Conservation (phyloP, 192 early-diverging fungal genomes). For the Polychytrium aggregatum region DNA sequence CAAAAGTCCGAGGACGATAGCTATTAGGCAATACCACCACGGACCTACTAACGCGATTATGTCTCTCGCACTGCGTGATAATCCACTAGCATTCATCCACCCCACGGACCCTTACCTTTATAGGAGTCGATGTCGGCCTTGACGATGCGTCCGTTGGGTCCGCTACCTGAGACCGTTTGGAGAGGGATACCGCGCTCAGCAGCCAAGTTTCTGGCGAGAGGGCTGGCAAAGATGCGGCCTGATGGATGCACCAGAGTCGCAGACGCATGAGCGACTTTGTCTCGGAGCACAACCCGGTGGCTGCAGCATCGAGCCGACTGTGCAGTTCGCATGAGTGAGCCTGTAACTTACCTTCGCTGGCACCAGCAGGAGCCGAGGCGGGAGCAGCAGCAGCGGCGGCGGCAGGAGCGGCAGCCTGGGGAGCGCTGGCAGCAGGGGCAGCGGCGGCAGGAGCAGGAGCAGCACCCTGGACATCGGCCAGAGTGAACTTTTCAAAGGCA, state of each 20-base stretch:
- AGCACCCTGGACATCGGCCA: conserved; percentile 9
- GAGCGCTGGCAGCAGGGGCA: conserved; percentile 12
- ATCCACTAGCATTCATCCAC: neutral
- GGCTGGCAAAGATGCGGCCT: conserved; percentile 73
- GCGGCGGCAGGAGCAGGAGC: conserved; percentile 9
- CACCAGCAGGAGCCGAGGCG: conserved; percentile 24
- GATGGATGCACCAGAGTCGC: too few relatives aligned
- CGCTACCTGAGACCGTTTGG: conserved; percentile 66
- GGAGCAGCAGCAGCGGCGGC: conserved; percentile 30
- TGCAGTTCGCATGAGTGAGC: neutral
- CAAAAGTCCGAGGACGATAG: conserved; percentile 6
- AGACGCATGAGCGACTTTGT: too few relatives aligned
- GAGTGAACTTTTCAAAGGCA: conserved; percentile 74
- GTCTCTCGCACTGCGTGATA: neutral
- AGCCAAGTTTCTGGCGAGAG: conserved; percentile 76
- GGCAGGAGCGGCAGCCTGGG: conserved; percentile 10
- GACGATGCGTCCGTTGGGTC: conserved; percentile 79
- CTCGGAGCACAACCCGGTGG: neutral
- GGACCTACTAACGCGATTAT: too few relatives aligned
- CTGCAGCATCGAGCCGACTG: neutral
- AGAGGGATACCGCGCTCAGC: conserved; percentile 72
- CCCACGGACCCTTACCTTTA: conserved; percentile 16
- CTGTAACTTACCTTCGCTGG: conserved; percentile 4
- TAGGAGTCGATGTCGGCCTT: conserved; percentile 80
- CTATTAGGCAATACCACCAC: neutral